phyloP scores from a whole-genome alignment of 129 eudicot species.

The Logfia minima region DNA sequence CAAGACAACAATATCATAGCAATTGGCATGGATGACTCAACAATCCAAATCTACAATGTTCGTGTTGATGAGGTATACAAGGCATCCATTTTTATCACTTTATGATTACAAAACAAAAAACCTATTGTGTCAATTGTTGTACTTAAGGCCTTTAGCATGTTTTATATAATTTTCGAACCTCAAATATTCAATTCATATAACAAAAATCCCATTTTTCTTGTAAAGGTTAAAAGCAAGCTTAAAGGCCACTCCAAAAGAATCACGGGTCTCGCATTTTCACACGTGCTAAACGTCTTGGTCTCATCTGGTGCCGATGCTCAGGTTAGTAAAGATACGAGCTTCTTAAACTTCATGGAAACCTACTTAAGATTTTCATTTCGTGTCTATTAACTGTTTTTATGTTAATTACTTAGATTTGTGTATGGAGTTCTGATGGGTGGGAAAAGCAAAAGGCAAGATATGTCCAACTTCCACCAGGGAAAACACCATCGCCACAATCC shows the following conservation, averaged over 20 bases:
- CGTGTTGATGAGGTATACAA: slow-evolving; percentile 68
- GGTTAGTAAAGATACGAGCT: slow-evolving; percentile 40
- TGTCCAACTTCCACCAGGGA: slow-evolving; percentile 71
- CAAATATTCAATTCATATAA: not conserved
- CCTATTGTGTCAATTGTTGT: not conserved
- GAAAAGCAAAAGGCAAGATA: slow-evolving; percentile 68
- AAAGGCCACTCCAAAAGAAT: slow-evolving; percentile 89
- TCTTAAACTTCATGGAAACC: slow-evolving; percentile 2
- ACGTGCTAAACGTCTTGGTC: slow-evolving; percentile 68
- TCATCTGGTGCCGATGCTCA: slow-evolving; percentile 98
- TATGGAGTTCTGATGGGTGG: slow-evolving; percentile 91
- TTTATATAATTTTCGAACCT: not conserved
- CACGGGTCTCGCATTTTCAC: slow-evolving; percentile 90
- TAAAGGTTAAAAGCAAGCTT: slow-evolving; percentile 94
- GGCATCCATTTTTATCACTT: not conserved
- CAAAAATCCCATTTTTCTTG: not conserved
- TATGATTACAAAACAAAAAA: not conserved
- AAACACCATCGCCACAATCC: slow-evolving; percentile 53
- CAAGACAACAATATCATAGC: slow-evolving; percentile 83
- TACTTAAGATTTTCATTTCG: not conserved
- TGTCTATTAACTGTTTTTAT: not conserved
- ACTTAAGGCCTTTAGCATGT: not conserved
- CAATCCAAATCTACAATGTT: slow-evolving; percentile 75
- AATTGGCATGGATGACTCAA: slow-evolving; percentile 78
- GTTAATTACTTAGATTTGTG: slow-evolving; percentile 59